These are phyloP conservation scores for Brassica cretica DNA, from an alignment of 345 rosid genomes.

Conservation along the genomic window DNA sequence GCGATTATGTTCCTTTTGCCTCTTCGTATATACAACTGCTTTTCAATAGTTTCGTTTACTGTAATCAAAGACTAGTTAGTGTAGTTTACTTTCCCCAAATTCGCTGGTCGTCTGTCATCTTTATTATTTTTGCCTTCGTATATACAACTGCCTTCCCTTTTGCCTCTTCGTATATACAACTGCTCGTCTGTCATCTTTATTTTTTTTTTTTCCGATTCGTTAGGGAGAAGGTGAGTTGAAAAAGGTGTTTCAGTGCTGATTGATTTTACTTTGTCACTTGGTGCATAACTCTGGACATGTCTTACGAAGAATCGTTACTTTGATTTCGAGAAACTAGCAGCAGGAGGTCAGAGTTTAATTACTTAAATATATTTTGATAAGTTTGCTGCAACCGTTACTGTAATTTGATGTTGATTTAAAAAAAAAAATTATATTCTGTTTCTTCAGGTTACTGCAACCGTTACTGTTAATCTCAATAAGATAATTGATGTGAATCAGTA, in stretches of 20 bases:
- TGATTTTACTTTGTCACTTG: background rate
- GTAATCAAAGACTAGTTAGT: too few relatives aligned
- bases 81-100: too few relatives aligned
- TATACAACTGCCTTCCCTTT: too few relatives aligned
- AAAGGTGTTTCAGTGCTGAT: background rate
- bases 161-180: too few relatives aligned
- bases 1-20: too few relatives aligned
- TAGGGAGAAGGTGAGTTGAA: slow-evolving; percentile 67
- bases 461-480: slow-evolving; percentile 73
- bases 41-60: too few relatives aligned
- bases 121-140: too few relatives aligned
- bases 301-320: slow-evolving; percentile 56
- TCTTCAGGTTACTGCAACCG: slow-evolving; percentile 60
- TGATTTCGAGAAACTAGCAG: slow-evolving; percentile 82
- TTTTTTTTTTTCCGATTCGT: slow-evolving; percentile 44
- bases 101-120: too few relatives aligned
- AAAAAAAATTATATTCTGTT: background rate
- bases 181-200: too few relatives aligned
- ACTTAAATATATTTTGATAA: background rate
- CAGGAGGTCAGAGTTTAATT: slow-evolving; percentile 49
- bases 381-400: background rate
- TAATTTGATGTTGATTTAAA: background rate
- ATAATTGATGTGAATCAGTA: slow-evolving; percentile 86
- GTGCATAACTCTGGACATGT: slow-evolving; percentile 7
- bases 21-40: too few relatives aligned